Conservation (phyloP, 257 asterid species). For the Jacaranda mimosifolia region DNA sequence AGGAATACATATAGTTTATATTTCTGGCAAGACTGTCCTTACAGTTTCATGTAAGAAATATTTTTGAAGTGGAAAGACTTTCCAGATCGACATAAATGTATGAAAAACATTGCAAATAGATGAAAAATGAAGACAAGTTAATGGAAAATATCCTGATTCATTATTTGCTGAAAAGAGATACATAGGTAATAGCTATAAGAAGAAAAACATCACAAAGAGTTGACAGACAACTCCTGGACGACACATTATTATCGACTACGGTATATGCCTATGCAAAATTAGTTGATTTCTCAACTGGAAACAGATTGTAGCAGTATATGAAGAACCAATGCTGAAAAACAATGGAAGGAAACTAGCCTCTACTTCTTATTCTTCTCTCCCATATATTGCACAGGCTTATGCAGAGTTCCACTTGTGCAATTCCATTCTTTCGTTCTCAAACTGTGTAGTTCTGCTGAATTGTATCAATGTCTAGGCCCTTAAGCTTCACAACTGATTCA, state of each 20-base stretch:
- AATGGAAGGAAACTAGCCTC: not conserved
- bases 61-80: not conserved
- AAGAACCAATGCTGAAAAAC: not conserved
- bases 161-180: too few species aligned
- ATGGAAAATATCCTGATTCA: too few species aligned
- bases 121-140: too few species aligned
- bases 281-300: constrained; percentile 11
- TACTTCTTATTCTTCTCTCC: constrained; percentile 34
- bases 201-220: not conserved
- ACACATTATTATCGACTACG: not conserved
- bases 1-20: constrained; percentile 24
- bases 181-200: too few species aligned
- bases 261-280: not conserved
- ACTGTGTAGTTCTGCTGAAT: constrained; percentile 64
- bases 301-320: not conserved
- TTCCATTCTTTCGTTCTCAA: constrained; percentile 26
- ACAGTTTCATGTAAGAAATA: not conserved
- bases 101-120: not conserved
- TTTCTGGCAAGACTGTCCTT: not conserved
- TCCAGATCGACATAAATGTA: not conserved
- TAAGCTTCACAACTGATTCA: constrained; percentile 61
- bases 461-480: constrained; percentile 63
- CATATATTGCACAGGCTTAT: constrained; percentile 26
- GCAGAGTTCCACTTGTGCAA: not conserved
- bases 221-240: not conserved